phyloP scores from a whole-genome alignment of 805 yeast genomes.

The Candida oleophila region DNA sequence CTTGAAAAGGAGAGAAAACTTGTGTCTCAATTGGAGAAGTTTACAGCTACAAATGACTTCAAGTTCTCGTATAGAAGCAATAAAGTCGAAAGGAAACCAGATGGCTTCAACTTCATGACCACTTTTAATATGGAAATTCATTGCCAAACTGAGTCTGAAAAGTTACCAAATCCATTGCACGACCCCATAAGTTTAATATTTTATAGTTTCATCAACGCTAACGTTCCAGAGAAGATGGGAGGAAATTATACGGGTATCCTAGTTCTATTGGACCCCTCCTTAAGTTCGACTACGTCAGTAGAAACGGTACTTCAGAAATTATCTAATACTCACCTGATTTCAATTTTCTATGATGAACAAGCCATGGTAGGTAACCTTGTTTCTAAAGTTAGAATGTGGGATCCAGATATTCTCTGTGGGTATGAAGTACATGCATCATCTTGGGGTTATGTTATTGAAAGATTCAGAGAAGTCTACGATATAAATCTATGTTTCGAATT shows the following conservation, averaged over 20 bases:
- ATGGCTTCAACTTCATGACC: slow-evolving; percentile 48
- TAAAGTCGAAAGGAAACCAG: slow-evolving; percentile 34
- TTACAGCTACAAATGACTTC: slow-evolving; percentile 37
- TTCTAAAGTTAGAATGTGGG: slow-evolving; percentile 56
- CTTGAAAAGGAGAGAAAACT: slow-evolving; percentile 12
- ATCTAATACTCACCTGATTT: not conserved
- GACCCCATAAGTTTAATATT: slow-evolving; percentile 63
- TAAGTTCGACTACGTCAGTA: not conserved
- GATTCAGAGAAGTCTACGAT: slow-evolving; percentile 48
- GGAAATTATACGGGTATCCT: not conserved
- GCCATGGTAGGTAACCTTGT: slow-evolving; percentile 58
- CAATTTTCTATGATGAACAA: slow-evolving; percentile 48
- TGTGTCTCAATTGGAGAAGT: slow-evolving; percentile 52
- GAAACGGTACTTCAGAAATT: not conserved
- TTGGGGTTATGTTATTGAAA: slow-evolving; percentile 86
- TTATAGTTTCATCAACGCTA: slow-evolving; percentile 55
- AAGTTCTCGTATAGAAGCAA: slow-evolving; percentile 37
- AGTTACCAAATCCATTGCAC: slow-evolving; percentile 60
- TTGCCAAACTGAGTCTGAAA: slow-evolving; percentile 49
- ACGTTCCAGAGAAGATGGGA: slow-evolving; percentile 12
- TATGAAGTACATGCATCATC: slow-evolving; percentile 77
- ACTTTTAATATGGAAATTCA: slow-evolving; percentile 70
- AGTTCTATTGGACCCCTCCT: slow-evolving; percentile 3
- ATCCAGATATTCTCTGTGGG: slow-evolving; percentile 88
- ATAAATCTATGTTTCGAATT: slow-evolving; percentile 57